These are phyloP conservation scores for Cinnamomum chago DNA, from an alignment of 164 flowering plant genomes.

Conservation along the genomic window DNA sequence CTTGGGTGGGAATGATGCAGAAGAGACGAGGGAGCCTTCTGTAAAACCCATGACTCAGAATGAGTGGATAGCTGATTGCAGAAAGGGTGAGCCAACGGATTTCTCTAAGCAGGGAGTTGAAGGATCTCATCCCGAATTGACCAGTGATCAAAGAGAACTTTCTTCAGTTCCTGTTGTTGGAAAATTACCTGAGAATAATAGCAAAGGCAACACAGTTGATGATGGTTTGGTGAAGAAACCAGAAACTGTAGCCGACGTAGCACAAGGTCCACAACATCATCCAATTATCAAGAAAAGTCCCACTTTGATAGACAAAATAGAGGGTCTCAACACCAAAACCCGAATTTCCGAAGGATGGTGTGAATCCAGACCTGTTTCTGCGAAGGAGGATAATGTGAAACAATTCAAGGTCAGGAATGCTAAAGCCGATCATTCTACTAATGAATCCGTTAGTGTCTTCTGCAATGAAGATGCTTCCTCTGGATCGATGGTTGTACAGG, in stretches of 20 bases:
- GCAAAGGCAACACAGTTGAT: slow-evolving; percentile 27
- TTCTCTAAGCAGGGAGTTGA: slow-evolving; percentile 24
- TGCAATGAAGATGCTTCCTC: slow-evolving; percentile 25
- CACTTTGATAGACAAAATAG: slow-evolving; percentile 66
- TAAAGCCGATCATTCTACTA: slow-evolving; percentile 17
- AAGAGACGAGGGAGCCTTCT: slow-evolving; percentile 37
- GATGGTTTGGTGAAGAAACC: slow-evolving; percentile 26
- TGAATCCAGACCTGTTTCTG: slow-evolving; percentile 28
- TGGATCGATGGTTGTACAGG: slow-evolving; percentile 15
- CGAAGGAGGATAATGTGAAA: slow-evolving; percentile 37
- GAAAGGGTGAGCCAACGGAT: slow-evolving; percentile 32
- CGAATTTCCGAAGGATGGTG: slow-evolving; percentile 53
- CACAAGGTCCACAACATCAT: slow-evolving; percentile 14
- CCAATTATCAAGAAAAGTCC: slow-evolving; percentile 40
- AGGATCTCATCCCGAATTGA: slow-evolving; percentile 25
- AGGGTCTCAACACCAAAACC: slow-evolving; percentile 70
- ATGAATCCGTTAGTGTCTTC: slow-evolving; percentile 23
- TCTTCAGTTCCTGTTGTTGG: slow-evolving; percentile 20
- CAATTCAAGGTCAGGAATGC: slow-evolving; percentile 21
- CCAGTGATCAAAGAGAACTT: slow-evolving; percentile 13
- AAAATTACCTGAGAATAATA: slow-evolving; percentile 25
- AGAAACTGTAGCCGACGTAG: slow-evolving; percentile 15
- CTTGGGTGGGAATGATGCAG: slow-evolving; percentile 43
- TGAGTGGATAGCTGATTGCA: slow-evolving; percentile 6
- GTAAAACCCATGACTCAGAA: slow-evolving; percentile 11